phyloP scores from a whole-genome alignment of 169 alveolate species.

The Theileria parva region DNA sequence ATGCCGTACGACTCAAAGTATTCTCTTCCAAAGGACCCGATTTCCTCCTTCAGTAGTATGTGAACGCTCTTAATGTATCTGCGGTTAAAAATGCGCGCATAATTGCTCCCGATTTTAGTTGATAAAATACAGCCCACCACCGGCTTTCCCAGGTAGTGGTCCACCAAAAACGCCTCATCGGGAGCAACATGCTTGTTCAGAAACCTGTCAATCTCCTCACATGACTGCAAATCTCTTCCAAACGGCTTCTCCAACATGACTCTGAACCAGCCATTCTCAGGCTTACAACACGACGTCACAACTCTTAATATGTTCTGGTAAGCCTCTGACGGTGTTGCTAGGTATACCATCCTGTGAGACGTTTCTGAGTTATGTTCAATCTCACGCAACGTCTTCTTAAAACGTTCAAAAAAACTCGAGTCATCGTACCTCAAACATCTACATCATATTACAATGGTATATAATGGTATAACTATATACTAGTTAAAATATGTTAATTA shows the following conservation, averaged over 20 bases:
- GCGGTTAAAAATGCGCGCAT: conserved; percentile 41
- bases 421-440: conserved; percentile 30
- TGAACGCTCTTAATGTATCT: conserved; percentile 61
- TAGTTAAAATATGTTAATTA: too few relatives aligned
- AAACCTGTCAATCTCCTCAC: conserved; percentile 31
- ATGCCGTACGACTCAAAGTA: conserved; percentile 66
- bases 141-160: conserved; percentile 69
- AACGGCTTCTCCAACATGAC: conserved; percentile 70
- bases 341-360: conserved; percentile 60
- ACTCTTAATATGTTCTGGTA: conserved; percentile 60
- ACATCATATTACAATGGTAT: not conserved
- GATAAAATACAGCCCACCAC: conserved; percentile 56
- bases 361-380: conserved; percentile 44
- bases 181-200: conserved; percentile 34
- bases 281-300: conserved; percentile 59
- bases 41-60: conserved; percentile 61
- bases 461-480: not conserved
- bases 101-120: conserved; percentile 34
- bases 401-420: conserved; percentile 14
- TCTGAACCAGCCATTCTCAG: conserved; percentile 59
- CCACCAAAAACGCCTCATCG: conserved; percentile 59
- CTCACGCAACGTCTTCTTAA: conserved; percentile 30
- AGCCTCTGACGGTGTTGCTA: conserved; percentile 69
- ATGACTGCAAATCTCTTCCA: conserved; percentile 54
- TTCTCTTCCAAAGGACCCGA: conserved; percentile 54